A percentile compares a stretch with the other conserved stretches of the same genome.
phyloP scores from a whole-genome alignment of 139 green algal genomes.

The Prasinococcaceae sp. region DNA sequence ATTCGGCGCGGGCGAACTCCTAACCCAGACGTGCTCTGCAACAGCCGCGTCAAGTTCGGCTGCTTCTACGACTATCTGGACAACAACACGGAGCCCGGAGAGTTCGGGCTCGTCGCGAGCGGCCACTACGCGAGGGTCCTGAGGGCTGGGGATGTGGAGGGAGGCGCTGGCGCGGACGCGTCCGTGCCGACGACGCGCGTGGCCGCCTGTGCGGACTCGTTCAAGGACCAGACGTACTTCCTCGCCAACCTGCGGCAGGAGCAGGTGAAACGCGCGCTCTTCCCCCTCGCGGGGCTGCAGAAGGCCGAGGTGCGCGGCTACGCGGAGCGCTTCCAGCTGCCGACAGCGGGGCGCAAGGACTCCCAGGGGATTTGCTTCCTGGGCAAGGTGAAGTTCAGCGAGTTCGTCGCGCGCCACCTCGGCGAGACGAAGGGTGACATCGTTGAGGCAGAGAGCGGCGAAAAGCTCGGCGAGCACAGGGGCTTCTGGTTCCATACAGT shows the following conservation, averaged over 20 bases:
- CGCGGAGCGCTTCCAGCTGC: constrained; percentile 44
- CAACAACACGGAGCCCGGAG: constrained; percentile 10
- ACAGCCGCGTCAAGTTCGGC: constrained; percentile 81
- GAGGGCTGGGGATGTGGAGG: not conserved
- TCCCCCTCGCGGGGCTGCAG: constrained; percentile 74
- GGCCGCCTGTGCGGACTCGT: too few relatives aligned
- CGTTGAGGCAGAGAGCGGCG: constrained; percentile 62
- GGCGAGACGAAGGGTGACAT: constrained; percentile 71
- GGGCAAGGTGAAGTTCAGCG: constrained; percentile 56
- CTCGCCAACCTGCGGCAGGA: constrained; percentile 22
- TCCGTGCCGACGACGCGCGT: too few relatives aligned
- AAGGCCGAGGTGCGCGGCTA: constrained; percentile 53
- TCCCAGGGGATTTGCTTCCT: constrained; percentile 98
- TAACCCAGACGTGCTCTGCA: constrained; percentile 97
- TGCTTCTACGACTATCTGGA: constrained; percentile 67
- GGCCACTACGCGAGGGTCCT: constrained; percentile 26
- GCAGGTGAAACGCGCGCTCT: constrained; percentile 70
- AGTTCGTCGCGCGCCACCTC: constrained; percentile 71
- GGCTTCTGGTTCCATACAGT: constrained; percentile 97
- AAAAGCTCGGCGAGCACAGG: constrained; percentile 45
- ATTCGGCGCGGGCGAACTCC: constrained; percentile 77
- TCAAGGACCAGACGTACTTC: constrained; percentile 37
- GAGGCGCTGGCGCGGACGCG: too few relatives aligned
- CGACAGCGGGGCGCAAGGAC: constrained; percentile 75
- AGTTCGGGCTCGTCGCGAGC: constrained; percentile 20